A percentile compares a stretch with the other conserved stretches of the same genome.
Evolutionary conservation across 305 asterid species (phyloP).

Genomic region (Petunia hybrid): DNA sequence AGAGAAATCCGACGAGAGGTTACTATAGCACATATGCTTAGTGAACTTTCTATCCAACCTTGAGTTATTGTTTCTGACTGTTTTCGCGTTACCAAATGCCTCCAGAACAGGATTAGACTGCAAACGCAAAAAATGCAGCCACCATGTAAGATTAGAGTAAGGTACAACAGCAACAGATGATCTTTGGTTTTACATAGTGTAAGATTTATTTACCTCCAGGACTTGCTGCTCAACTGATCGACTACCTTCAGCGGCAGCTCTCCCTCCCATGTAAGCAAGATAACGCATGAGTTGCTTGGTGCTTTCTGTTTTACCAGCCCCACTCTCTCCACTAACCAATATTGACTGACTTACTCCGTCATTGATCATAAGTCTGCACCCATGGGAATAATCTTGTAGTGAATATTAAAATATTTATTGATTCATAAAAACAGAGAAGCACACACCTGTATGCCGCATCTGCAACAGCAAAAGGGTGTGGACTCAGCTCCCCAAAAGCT

Average conservation of each 20-base stretch:
- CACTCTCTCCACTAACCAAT: conserved; percentile 93
- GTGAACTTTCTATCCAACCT: conserved; percentile 48
- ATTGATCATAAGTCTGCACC: conserved; percentile 77
- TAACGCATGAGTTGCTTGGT: conserved; percentile 82
- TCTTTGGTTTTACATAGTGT: conserved; percentile 9
- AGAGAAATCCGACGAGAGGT: background rate
- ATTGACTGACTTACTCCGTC: conserved; percentile 84
- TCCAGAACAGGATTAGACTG: conserved; percentile 63
- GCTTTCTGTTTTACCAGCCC: conserved; percentile 95
- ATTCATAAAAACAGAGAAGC: conserved; percentile 30
- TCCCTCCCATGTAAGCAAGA: conserved; percentile 94
- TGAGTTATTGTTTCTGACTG: conserved; percentile 50
- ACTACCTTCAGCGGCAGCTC: conserved; percentile 65
- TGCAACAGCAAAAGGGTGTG: conserved; percentile 93
- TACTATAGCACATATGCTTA: background rate
- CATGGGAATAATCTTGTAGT: conserved; percentile 30
- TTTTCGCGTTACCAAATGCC: conserved; percentile 52
- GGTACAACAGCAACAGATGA: background rate
- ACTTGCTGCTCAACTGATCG: conserved; percentile 84
- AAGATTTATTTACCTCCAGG: conserved; percentile 65
- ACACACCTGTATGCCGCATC: conserved; percentile 90
- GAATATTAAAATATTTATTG: background rate
- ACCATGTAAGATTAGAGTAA: conserved; percentile 13
- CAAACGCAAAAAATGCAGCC: conserved; percentile 30
- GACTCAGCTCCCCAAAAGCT: conserved; percentile 89